Evolutionary conservation across 306 rosid genomes (phyloP), one percentile per base, ranked within the genome.

Genomic region (Gastrolobium villosum): DNA sequence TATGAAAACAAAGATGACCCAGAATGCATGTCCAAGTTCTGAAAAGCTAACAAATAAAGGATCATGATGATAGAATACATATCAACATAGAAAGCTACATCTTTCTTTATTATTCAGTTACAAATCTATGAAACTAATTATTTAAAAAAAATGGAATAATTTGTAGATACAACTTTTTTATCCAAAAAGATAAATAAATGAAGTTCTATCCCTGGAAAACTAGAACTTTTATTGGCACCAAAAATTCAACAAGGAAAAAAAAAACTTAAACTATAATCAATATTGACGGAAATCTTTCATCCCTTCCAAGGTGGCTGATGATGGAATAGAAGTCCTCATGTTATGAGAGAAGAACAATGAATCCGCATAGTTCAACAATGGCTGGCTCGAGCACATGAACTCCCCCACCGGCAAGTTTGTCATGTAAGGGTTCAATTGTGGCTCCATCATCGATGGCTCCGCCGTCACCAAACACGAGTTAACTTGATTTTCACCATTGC

Each of bases 381-480:
- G 82, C 52, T 77, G 84, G 41, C 72, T 82, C 4, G 80, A 72
- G 75, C 78, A 74, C 79, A 90, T 55, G 49, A 85, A 88, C 8
- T 87, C 87, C 0, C 77, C 10, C 0, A 75, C 41, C 6, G 89
- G 85, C 46, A 85, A 70, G 40, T 81, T 83, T 30, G 82, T 32
- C 77, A 85, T 2, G 46, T 87, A 88, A 60, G 90, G 86, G 70
- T 85, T 83, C 32, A 83, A 52, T 0, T 56, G 55, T 11, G 85
- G 72, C 77, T 87, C 89, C 30, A 82, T 7, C 2, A 85, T 74
- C 1, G 70, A 54, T 2, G 84, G 28, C 2, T 72, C 70, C 5
- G 55, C 28, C 11, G 62, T n/a, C 80, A 80, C 41, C 35, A 88
- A 89, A 45, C 89, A 89, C 3, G 91, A 87, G 39, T 79, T 85